A percentile compares a stretch with the other conserved stretches of the same genome.
Conservation (phyloP, 2,329 filamentous ascomycete genomes). For the Pseudovirgaria hyperparasitica region DNA sequence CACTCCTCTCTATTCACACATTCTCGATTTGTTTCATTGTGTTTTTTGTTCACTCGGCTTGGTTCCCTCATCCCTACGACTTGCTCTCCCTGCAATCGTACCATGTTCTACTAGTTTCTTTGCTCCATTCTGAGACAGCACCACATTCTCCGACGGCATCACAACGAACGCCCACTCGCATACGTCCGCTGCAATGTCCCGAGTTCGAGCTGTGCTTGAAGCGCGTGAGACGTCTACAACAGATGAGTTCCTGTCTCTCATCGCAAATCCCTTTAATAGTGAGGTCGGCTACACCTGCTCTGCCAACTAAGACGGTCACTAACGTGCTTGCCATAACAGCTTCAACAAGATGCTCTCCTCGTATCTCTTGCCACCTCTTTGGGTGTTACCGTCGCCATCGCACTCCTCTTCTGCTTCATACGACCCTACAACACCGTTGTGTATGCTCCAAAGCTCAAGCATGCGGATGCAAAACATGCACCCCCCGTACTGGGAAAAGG, state of each 20-base stretch:
- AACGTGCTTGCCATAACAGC: slow-evolving; percentile 25
- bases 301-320: not conserved
- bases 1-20: too few relatives aligned
- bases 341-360: slow-evolving; percentile 52
- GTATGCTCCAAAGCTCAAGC: slow-evolving; percentile 87
- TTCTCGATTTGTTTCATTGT: too few relatives aligned
- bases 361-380: slow-evolving; percentile 72
- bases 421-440: slow-evolving; percentile 85
- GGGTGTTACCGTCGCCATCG: slow-evolving; percentile 59
- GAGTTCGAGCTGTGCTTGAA: slow-evolving; percentile 10
- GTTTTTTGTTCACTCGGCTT: too few relatives aligned
- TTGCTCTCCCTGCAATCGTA: too few relatives aligned
- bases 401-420: slow-evolving; percentile 73
- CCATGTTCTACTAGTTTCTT: too few relatives aligned
- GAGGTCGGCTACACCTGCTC: slow-evolving; percentile 3
- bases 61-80: too few relatives aligned
- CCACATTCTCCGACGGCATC: too few relatives aligned
- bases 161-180: too few relatives aligned
- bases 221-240: slow-evolving; percentile 8
- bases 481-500: slow-evolving; percentile 78
- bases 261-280: slow-evolving; percentile 14
- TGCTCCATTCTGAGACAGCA: too few relatives aligned
- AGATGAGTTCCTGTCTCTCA: slow-evolving; percentile 15
- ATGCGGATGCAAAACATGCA: slow-evolving; percentile 80
- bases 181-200: too few relatives aligned